Evolutionary conservation across 352 stramenopile species (phyloP), one percentile per base, ranked within the genome.

Genomic region (Aphanomyces euteiches): DNA sequence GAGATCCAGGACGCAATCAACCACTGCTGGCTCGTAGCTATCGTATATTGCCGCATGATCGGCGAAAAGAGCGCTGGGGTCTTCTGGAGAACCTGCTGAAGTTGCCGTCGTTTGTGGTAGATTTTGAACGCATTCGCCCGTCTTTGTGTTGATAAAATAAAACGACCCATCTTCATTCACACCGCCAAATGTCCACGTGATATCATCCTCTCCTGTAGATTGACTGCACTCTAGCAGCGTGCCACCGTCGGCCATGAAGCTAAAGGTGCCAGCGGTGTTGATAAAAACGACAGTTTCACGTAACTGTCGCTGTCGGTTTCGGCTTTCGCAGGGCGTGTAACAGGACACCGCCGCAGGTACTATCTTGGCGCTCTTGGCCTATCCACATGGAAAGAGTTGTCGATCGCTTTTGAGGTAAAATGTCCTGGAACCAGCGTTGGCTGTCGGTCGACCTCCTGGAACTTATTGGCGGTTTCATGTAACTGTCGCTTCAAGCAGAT

Each of bases 121-220:
- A 10, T 70, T 8, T 3, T 12, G 19, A 15, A 70, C 64, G n/a
- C 64, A 47, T 7, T 63, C 64, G 15, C 64, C 64, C 10, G 64
- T 70, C 50, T 15, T 36, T 5, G 64, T 28, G 40, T 70, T 28
- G 6, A 70, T 37, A 28, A 70, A 70, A 19, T 47, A 70, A 28
- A 70, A 70, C n/a, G 36, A 7, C 3, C 54, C 54, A 17, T 48
- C 38, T 7, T 34, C n/a, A 19, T 70, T 56, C 1, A 63, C 34
- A 17, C 64, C 64, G 4, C 64, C 64, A 63, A 70, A 70, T 15
- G 53, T 17, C 64, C 64, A 70, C 38, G 60, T 50, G 10, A n/a
- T 37, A 10, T 37, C 54, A 3, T 37, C 54, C 36, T 41, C 54
- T 8, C 8, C 28, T 19, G 50, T 61, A 3, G 63, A 3, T 38